These are phyloP conservation scores for Malassezia globosa DNA, from an alignment of 1,284 basidiomycete genomes.

Conservation along the genomic window DNA sequence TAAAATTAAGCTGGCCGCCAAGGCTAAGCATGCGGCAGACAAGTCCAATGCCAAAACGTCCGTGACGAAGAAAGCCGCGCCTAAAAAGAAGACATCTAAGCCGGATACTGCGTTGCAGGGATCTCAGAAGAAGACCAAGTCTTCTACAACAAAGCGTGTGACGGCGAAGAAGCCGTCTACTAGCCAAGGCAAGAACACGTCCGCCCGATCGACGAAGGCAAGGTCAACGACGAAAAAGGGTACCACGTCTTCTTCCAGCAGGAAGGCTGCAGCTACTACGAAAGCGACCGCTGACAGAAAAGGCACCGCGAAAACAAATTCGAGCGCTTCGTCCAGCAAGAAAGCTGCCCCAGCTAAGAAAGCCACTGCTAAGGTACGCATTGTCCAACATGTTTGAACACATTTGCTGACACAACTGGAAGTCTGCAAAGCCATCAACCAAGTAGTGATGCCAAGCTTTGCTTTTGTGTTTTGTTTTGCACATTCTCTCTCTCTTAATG, in stretches of 20 bases:
- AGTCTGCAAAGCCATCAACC: background rate
- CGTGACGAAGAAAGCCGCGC: constrained; percentile 25
- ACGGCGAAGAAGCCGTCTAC: constrained; percentile 3
- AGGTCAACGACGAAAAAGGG: constrained; percentile 32
- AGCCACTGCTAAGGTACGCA: constrained; percentile 1
- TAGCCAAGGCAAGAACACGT: too few species aligned
- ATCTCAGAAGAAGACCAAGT: constrained; percentile 2
- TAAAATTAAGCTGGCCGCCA: constrained; percentile 66
- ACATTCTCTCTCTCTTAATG: too few species aligned
- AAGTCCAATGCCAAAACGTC: constrained; percentile 45
- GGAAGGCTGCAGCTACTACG: constrained; percentile 23
- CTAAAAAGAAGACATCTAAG: constrained; percentile 24
- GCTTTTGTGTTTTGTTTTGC: too few species aligned
- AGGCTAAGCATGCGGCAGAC: constrained; percentile 50
- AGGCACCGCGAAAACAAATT: constrained; percentile 36
- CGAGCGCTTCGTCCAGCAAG: constrained; percentile 41
- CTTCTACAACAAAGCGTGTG: constrained; percentile 16
- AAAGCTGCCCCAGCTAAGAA: constrained; percentile 29
- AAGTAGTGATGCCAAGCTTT: too few species aligned
- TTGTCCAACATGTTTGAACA: too few species aligned
- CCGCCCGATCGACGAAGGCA: background rate
- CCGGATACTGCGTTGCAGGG: background rate
- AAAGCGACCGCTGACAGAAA: constrained; percentile 26
- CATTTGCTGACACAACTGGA: too few species aligned
- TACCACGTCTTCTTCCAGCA: constrained; percentile 20